Base-by-base conservation (phyloP, 768 basidiomycete species). In the Filobasidium floriforme region DNA sequence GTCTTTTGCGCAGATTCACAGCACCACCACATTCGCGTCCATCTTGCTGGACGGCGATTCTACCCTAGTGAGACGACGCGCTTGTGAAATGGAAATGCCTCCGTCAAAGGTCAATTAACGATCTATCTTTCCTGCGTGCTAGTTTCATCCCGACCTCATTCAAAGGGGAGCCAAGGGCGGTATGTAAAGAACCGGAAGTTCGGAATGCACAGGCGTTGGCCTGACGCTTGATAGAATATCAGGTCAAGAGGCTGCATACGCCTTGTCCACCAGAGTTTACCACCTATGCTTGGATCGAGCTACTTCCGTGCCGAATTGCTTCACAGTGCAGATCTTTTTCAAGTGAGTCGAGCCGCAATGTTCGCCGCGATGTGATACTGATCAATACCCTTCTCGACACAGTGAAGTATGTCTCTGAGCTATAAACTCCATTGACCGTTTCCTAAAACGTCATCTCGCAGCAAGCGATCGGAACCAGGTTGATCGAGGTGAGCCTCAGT, bases 41-140 rank as follows among this genome's bases (percentile, higher is more conserved):
- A 63, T 63, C 7, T 55, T 63, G 28, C 51, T 63, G 1, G 62
- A 63, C 40, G 62, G 62, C 9, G 51, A 55, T 55, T 63, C 62
- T 2, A 55, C 46, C 29, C 37, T 63, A 49, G 62, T 63, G 62
- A 55, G 62, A 19, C 41, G 51, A 6, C 32, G 32, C 32, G 32
- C 32, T 37, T 37, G 32, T 37, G 32, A 37, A 37, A 37, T 3
- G 32, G 24, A 10, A 44, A n/a, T n/a, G 46, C 43, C 24, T 51
- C 43, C 28, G 15, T 24, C 3, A 24, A 49, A 15, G 2, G 44
- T 19, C n/a, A n/a, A n/a, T n/a, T 19, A 7, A 12, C 44, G 61
- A 44, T 44, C 22, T 9, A 10, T 24, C 54, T 15, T 19, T 24
- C 7, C 5, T n/a, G 37, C 28, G n/a, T 55, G 5, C 26, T 22